Percentiles rank a stretch among this genome's conserved stretches.
phyloP scores from a whole-genome alignment of 2,329 filamentous ascomycete genomes.

The Knoxdaviesia proteae region DNA sequence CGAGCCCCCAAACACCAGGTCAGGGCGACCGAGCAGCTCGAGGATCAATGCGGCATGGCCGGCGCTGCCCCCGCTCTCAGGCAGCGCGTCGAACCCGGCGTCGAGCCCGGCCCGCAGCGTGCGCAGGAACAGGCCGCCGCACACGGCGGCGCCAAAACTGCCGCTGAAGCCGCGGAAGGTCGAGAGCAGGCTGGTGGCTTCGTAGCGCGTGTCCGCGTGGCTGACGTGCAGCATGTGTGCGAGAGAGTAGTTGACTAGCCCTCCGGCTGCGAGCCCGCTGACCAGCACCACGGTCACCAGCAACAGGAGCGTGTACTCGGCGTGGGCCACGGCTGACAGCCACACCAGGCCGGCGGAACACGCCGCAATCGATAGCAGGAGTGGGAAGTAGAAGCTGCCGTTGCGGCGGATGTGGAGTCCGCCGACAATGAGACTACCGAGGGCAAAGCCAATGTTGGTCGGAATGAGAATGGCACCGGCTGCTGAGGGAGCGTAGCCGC shows the following conservation, averaged over 20 bases:
- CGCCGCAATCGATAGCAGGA: slow-evolving; percentile 34
- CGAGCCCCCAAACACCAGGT: slow-evolving; percentile 22
- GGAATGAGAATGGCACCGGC: slow-evolving; percentile 62
- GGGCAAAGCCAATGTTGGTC: slow-evolving; percentile 60
- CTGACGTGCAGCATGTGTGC: slow-evolving; percentile 62
- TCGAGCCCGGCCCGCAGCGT: slow-evolving; percentile 33
- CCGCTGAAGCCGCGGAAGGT: slow-evolving; percentile 71
- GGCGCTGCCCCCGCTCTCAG: slow-evolving; percentile 2
- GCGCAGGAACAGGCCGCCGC: slow-evolving; percentile 54
- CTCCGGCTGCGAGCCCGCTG: slow-evolving; percentile 55
- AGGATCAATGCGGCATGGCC: slow-evolving; percentile 14
- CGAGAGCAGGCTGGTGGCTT: slow-evolving; percentile 53
- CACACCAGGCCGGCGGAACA: slow-evolving; percentile 40
- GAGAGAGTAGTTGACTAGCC: slow-evolving; percentile 59
- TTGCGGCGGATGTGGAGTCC: slow-evolving; percentile 53
- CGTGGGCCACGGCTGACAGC: slow-evolving; percentile 32
- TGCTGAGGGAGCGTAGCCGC: slow-evolving; percentile 44
- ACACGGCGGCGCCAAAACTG: slow-evolving; percentile 60
- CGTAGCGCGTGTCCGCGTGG: slow-evolving; percentile 43
- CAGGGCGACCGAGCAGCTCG: slow-evolving; percentile 28
- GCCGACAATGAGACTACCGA: slow-evolving; percentile 53
- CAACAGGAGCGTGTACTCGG: slow-evolving; percentile 23
- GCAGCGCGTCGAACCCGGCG: slow-evolving; percentile 28
- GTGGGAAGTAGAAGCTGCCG: slow-evolving; percentile 52
- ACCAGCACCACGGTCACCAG: slow-evolving; percentile 42